Evolutionary conservation across 2,329 filamentous ascomycete species (phyloP), one percentile per base, ranked within the genome.

Genomic region (Chaetomium strumarium): DNA sequence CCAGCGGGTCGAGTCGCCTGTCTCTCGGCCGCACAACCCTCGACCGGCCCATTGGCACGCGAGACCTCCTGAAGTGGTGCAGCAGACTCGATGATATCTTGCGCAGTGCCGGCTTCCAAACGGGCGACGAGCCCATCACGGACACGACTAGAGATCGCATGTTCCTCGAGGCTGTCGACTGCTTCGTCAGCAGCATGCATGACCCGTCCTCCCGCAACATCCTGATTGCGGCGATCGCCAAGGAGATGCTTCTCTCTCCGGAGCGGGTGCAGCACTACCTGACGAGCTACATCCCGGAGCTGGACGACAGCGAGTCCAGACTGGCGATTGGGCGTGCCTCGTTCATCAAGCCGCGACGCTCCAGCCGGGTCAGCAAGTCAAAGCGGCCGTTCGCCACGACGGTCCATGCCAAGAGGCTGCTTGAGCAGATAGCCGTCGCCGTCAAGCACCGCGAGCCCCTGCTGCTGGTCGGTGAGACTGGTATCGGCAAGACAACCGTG

Each of bases 401-500:
- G 17, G 84, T 82, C 19, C 88, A 95, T 58, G 92, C 92, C 0
- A 82, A 89, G 58, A 82, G 86, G 56, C 76, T 96, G 12, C 79
- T 99, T 46, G 95, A 99, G 67, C 89, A 95, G 66, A 87, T 97
- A 51, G 84, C 88, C 1, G 84, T 89, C 36, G 86, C 90, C 1
- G 82, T 96, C 6, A 84, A 86, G 56, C 81, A 90, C 62, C 80
- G 82, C n/a, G 93, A 99, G 64, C 90, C 95, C 4, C 81, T 96
- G 1, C 73, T 99, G 16, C 81, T 99, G 29, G 93, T 99, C n/a
- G 93, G 93, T 65, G 93, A 99, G 72, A 99, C 93, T 8, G 93
- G 93, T 74, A 96, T 96, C 46, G 93, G 93, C 63, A 99, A 99
- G 71, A 99, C 93, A 0, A 96, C 93, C 0, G 88, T 93, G 24